These are phyloP conservation scores for Primulina eburnea DNA, from an alignment of 257 asterid species.

Conservation along the genomic window DNA sequence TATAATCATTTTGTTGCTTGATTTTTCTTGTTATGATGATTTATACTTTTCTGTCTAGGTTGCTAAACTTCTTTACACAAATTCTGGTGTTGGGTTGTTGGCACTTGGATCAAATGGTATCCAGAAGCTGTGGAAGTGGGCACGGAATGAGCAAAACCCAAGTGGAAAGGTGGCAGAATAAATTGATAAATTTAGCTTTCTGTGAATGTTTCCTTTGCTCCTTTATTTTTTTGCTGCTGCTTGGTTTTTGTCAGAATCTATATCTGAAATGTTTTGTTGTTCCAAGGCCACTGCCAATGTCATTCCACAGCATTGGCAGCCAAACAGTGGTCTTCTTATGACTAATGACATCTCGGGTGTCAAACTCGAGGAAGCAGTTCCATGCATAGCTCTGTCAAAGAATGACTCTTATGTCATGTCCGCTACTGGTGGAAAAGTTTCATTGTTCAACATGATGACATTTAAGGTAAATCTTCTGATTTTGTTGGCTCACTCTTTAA, in stretches of 20 bases:
- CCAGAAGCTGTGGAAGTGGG: slow-evolving; percentile 96
- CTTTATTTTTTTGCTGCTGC: not conserved
- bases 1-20: slow-evolving; percentile 16
- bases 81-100: slow-evolving; percentile 82
- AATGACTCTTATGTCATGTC: slow-evolving; percentile 57
- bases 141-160: slow-evolving; percentile 80
- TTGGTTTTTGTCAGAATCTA: not conserved
- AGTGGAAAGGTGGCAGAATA: slow-evolving; percentile 63
- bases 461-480: slow-evolving; percentile 36
- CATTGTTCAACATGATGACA: slow-evolving; percentile 52
- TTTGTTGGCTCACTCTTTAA: not conserved
- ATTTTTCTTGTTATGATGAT: slow-evolving; percentile 25
- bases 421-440: slow-evolving; percentile 53
- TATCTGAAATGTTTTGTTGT: slow-evolving; percentile 32
- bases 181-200: slow-evolving; percentile 1
- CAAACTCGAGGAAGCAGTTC: slow-evolving; percentile 48
- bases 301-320: slow-evolving; percentile 51
- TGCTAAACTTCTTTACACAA: slow-evolving; percentile 92
- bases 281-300: slow-evolving; percentile 57
- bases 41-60: slow-evolving; percentile 48
- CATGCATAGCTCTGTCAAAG: slow-evolving; percentile 54
- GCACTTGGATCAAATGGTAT: slow-evolving; percentile 91
- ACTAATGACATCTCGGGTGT: slow-evolving; percentile 43
- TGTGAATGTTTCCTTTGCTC: slow-evolving; percentile 35
- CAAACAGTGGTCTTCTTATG: slow-evolving; percentile 50